A percentile compares a stretch with the other conserved stretches of the same genome.
Evolutionary conservation across 225 moss, liverwort and hornwort species (phyloP).

Genomic region (Rhytidiadelphus loreus): DNA sequence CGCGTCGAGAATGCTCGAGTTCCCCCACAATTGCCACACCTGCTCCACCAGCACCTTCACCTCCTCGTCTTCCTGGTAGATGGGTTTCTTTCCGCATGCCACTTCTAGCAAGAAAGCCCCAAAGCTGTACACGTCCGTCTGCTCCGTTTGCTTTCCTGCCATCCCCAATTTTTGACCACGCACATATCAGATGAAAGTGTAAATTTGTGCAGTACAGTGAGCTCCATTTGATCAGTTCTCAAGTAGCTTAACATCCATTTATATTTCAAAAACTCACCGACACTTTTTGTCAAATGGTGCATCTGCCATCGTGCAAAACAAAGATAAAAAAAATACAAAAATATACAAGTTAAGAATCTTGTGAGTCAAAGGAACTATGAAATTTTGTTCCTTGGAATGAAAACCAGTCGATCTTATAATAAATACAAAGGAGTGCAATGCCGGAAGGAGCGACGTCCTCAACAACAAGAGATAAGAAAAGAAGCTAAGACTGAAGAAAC

Average conservation of each 20-base stretch:
- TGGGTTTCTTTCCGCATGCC: neutral
- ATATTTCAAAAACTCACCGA: neutral
- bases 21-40: neutral
- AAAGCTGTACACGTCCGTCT: neutral
- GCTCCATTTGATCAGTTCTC: neutral
- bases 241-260: neutral
- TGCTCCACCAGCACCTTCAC: conserved; percentile 1
- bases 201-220: neutral
- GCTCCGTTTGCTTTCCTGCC: neutral
- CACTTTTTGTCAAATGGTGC: neutral
- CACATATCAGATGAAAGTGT: neutral
- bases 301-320: neutral
- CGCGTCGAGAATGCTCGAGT: neutral
- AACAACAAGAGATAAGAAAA: neutral
- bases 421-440: neutral
- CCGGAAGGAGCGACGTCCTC: rapidly evolving
- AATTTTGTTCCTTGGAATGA: neutral
- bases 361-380: neutral
- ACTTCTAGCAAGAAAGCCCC: conserved; percentile 6
- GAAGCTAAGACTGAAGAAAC: neutral
- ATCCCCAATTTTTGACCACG: neutral
- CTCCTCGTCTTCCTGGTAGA: neutral
- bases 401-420: neutral
- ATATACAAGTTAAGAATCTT: neutral
- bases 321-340: neutral